phyloP scores from a whole-genome alignment of 176 grass and related monocot genomes.

The Triticum urartu region DNA sequence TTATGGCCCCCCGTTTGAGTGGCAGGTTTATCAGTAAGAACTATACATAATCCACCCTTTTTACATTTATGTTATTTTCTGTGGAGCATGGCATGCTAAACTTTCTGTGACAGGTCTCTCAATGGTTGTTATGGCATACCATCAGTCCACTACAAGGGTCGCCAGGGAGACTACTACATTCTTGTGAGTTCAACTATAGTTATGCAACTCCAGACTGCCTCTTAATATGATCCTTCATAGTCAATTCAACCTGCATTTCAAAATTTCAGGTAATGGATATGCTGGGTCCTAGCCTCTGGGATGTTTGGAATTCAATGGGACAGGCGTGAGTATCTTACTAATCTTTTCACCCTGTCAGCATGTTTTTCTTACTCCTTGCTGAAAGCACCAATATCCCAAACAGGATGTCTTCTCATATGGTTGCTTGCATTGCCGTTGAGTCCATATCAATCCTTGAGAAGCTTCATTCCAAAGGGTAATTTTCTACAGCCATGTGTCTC shows the following conservation, averaged over 20 bases:
- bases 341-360: constrained; percentile 20
- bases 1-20: constrained; percentile 82
- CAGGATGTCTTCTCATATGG: constrained; percentile 87
- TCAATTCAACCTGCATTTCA: neutral
- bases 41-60: neutral
- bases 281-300: constrained; percentile 91
- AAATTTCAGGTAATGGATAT: constrained; percentile 95
- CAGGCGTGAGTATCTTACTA: constrained; percentile 56
- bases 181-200: constrained; percentile 51
- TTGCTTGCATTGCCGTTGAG: constrained; percentile 87
- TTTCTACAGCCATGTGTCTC: constrained; percentile 1
- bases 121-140: constrained; percentile 85
- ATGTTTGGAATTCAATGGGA: constrained; percentile 86
- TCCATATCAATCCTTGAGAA: constrained; percentile 91
- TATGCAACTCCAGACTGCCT: constrained; percentile 15
- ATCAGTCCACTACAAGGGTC: constrained; percentile 84
- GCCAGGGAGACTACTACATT: constrained; percentile 82
- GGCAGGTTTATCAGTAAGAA: constrained; percentile 85
- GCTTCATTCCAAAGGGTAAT: constrained; percentile 85
- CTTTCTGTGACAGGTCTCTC: constrained; percentile 53
- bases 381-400: constrained; percentile 32
- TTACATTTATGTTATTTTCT: constrained; percentile 10
- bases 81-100: constrained; percentile 25
- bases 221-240: neutral
- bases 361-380: constrained; percentile 21